A percentile compares a stretch with the other conserved stretches of the same genome.
These are phyloP conservation scores for Thermochaetoides thermophila DNA, from an alignment of 495 filamentous ascomycete species.

Conservation along the genomic window DNA sequence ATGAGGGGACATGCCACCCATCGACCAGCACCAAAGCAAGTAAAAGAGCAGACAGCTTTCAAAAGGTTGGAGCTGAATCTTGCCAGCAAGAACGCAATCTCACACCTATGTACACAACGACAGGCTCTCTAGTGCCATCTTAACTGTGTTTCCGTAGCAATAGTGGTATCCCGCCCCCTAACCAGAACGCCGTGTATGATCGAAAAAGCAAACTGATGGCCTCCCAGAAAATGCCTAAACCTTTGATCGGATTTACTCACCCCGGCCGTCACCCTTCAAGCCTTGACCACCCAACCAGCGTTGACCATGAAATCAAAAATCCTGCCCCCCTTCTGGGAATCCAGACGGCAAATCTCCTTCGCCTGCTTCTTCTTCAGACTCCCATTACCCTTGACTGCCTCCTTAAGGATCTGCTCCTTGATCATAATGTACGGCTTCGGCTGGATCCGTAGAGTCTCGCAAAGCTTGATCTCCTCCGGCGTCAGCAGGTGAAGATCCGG, in stretches of 20 bases:
- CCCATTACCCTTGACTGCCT: conserved; percentile 77
- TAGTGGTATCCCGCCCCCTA: too few relatives aligned
- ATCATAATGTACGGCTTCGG: conserved; percentile 92
- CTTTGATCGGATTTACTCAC: conserved; percentile 6
- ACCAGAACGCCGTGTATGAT: too few relatives aligned
- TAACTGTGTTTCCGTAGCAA: too few relatives aligned
- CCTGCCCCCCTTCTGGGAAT: conserved; percentile 40
- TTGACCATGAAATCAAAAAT: conserved; percentile 93
- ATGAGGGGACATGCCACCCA: too few relatives aligned
- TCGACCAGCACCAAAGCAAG: too few relatives aligned
- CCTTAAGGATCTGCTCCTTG: conserved; percentile 76
- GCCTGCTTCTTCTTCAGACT: conserved; percentile 82
- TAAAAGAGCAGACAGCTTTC: too few relatives aligned
- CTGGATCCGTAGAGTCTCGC: conserved; percentile 62
- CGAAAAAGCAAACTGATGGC: too few relatives aligned
- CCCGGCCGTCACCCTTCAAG: conserved; percentile 20
- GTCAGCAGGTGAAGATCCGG: conserved; percentile 78
- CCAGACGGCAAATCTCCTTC: conserved; percentile 41
- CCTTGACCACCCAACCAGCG: conserved; percentile 80
- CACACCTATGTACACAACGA: too few relatives aligned
- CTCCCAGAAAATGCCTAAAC: too few relatives aligned
- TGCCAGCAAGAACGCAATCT: too few relatives aligned
- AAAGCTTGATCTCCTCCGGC: conserved; percentile 70
- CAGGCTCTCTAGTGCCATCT: too few relatives aligned
- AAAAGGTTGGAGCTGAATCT: too few relatives aligned